Percentiles rank a stretch among this genome's conserved stretches.
These are phyloP conservation scores for Sarocladium oryzae DNA, from an alignment of 2,329 filamentous ascomycete genomes.

Conservation along the genomic window DNA sequence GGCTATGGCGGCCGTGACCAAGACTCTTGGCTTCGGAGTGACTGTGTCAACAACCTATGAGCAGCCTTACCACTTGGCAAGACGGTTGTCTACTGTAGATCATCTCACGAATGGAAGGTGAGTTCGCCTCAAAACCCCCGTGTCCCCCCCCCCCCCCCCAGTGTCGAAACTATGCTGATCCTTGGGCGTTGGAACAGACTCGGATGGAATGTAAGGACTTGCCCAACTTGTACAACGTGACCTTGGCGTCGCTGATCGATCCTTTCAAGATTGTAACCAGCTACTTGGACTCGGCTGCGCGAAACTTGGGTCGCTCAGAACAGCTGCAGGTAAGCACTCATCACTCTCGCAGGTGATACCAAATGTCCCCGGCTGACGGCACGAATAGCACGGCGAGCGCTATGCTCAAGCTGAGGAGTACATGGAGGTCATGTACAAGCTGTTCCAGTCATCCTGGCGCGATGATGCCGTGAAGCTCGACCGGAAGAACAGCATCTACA, in stretches of 20 bases:
- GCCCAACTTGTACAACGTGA: conserved; percentile 46
- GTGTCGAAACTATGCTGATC: no score
- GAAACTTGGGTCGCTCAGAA: conserved; percentile 53
- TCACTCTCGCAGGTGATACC: no score
- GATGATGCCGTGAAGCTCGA: conserved; percentile 59
- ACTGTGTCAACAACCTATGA: conserved; percentile 67
- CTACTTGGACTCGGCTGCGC: conserved; percentile 63
- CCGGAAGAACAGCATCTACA: conserved; percentile 51
- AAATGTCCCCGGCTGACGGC: not conserved
- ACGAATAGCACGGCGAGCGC: conserved; percentile 52
- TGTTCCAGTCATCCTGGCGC: conserved; percentile 61
- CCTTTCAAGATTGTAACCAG: conserved; percentile 55
- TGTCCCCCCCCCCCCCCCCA: no score
- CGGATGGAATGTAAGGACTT: conserved; percentile 5
- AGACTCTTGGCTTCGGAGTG: conserved; percentile 63
- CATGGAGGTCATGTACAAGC: conserved; percentile 58
- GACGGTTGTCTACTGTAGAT: conserved; percentile 59
- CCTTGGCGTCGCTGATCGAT: conserved; percentile 18
- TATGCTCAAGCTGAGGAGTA: conserved; percentile 61
- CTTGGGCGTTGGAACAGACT: conserved; percentile 1
- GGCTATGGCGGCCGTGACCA: conserved; percentile 64
- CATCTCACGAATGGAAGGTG: conserved; percentile 47
- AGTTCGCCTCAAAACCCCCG: not conserved
- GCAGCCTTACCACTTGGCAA: conserved; percentile 61
- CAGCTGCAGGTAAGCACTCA: conserved; percentile 37